These are phyloP conservation scores for Paramecium sexaurelia DNA, from an alignment of 73 alveolate genomes.

Conservation along the genomic window DNA sequence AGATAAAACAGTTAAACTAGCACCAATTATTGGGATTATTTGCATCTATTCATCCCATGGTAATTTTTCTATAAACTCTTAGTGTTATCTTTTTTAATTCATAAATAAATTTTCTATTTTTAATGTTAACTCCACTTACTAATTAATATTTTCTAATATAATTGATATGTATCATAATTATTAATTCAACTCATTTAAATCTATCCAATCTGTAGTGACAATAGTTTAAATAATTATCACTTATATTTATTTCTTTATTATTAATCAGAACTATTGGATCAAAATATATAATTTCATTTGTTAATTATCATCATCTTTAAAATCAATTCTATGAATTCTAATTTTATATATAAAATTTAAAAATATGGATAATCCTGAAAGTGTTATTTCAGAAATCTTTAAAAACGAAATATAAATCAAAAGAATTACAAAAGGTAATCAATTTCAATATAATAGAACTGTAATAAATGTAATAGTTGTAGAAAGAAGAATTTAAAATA, in stretches of 20 bases:
- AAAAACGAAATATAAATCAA: conserved; percentile 44
- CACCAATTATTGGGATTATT: background rate
- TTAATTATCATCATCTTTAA: background rate
- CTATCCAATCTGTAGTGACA: no score
- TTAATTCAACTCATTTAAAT: background rate
- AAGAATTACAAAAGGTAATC: conserved; percentile 41
- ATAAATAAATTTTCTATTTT: background rate
- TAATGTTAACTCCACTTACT: background rate
- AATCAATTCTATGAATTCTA: background rate
- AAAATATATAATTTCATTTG: background rate
- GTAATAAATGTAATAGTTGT: background rate
- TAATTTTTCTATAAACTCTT: background rate
- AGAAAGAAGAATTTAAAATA: background rate
- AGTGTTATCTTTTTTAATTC: background rate
- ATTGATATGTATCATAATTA: background rate
- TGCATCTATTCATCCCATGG: conserved; percentile 26
- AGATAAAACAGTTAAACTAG: background rate
- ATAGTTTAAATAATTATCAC: no score
- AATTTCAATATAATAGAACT: background rate
- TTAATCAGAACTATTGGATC: no score
- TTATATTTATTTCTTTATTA: no score
- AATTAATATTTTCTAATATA: background rate
- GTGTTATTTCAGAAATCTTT: background rate
- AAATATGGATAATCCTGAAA: conserved; percentile 12
- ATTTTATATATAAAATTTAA: background rate